These are phyloP conservation scores for Penicillium flavigenum DNA, from an alignment of 495 filamentous ascomycete genomes.

Conservation along the genomic window DNA sequence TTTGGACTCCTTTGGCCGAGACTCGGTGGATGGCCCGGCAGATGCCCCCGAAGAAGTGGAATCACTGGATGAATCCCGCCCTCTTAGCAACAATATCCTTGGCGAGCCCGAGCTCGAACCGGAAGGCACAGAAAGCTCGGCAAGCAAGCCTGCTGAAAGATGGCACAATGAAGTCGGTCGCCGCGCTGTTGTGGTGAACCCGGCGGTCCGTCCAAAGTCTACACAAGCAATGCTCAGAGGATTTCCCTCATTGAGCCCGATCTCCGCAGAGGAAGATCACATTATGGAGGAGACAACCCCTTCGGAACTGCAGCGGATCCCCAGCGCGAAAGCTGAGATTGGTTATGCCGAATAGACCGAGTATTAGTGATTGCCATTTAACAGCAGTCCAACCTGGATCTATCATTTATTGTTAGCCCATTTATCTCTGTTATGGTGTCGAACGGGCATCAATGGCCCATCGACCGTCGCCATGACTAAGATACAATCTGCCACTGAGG, in stretches of 20 bases:
- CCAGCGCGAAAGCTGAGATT: conserved; percentile 62
- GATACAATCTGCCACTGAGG: conserved; percentile 30
- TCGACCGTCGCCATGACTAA: conserved; percentile 15
- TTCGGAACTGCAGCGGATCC: conserved; percentile 56
- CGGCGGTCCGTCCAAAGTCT: conserved; percentile 55
- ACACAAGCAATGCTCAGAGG: conserved; percentile 67
- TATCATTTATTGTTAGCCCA: conserved; percentile 1
- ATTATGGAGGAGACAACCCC: conserved; percentile 37
- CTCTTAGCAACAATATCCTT: conserved; percentile 43
- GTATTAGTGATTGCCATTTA: neutral
- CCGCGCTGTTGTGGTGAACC: conserved; percentile 51
- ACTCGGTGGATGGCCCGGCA: conserved; percentile 14
- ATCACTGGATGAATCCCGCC: conserved; percentile 23
- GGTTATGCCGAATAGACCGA: conserved; percentile 47
- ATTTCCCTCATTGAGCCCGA: conserved; percentile 47
- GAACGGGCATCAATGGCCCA: conserved; percentile 3
- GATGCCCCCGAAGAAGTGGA: conserved; percentile 32
- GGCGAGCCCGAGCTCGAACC: conserved; percentile 34
- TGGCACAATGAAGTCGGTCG: conserved; percentile 57
- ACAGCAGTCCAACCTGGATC: neutral
- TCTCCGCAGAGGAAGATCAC: conserved; percentile 45
- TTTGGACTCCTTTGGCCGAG: conserved; percentile 38
- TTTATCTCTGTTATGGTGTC: conserved; percentile 4
- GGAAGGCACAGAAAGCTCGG: conserved; percentile 21
- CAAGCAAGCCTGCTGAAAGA: conserved; percentile 36